Conservation (phyloP, 805 yeast genomes). For the Monosporozyma solicola region DNA sequence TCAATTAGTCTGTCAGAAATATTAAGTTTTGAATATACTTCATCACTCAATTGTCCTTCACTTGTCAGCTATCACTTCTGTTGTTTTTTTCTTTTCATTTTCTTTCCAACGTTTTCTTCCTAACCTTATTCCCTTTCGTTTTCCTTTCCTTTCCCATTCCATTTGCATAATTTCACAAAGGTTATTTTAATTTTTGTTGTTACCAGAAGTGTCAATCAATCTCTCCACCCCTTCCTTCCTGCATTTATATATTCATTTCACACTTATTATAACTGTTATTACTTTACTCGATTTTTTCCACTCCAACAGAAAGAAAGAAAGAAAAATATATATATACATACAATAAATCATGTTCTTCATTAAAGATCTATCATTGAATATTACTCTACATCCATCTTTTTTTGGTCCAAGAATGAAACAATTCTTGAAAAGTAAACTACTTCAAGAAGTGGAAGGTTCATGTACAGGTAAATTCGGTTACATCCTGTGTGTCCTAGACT, state of each 20-base stretch:
- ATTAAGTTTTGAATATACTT: background rate
- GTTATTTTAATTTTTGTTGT: background rate
- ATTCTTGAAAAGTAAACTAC: constrained; percentile 75
- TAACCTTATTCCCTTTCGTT: background rate
- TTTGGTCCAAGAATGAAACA: constrained; percentile 98
- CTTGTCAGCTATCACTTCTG: background rate
- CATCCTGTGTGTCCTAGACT: constrained; percentile 90
- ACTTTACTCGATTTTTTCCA: background rate
- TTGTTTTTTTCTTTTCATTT: background rate
- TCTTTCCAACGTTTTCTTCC: background rate
- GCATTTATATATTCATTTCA: constrained; percentile 1
- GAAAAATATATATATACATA: too few species aligned
- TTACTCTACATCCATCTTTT: constrained; percentile 93
- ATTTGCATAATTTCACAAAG: background rate
- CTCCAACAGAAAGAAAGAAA: background rate
- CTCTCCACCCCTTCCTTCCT: background rate
- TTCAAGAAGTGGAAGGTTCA: constrained; percentile 96
- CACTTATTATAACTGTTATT: background rate
- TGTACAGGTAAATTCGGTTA: constrained; percentile 99
- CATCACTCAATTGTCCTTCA: background rate
- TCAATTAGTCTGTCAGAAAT: background rate
- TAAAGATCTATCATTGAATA: constrained; percentile 83
- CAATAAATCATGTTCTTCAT: constrained; percentile 34
- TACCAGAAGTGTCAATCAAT: background rate
- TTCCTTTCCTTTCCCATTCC: background rate